phyloP scores from a whole-genome alignment of 2,329 filamentous ascomycete genomes.

The Cordyceps militaris region DNA sequence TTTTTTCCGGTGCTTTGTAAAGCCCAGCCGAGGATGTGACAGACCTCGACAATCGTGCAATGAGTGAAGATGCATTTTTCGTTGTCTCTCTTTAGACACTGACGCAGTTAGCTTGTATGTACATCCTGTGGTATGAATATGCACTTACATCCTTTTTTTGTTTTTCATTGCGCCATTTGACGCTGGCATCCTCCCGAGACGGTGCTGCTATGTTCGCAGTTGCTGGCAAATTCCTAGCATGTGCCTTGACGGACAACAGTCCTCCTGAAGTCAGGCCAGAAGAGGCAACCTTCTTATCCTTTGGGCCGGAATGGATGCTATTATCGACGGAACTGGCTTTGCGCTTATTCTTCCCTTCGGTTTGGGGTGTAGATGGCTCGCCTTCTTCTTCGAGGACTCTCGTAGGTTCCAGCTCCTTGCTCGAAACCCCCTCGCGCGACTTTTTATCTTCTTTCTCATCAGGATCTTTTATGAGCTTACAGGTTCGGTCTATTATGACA shows the following conservation, averaged over 20 bases:
- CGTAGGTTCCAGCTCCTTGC: not conserved
- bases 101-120: not conserved
- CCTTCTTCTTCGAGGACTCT: not conserved
- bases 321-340: too few species aligned
- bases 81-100: not conserved
- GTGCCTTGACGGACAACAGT: too few species aligned
- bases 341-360: too few species aligned
- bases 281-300: too few species aligned
- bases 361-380: too few species aligned
- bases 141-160: not conserved
- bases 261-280: too few species aligned
- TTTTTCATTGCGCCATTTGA: not conserved
- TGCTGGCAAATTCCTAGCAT: too few species aligned
- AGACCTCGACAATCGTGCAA: not conserved
- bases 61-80: not conserved
- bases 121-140: not conserved
- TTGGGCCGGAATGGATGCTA: too few species aligned
- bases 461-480: not conserved
- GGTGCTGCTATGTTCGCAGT: too few species aligned
- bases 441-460: not conserved
- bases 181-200: too few species aligned
- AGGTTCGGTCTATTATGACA: too few species aligned
- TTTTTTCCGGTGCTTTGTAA: not conserved
- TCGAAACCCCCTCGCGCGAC: not conserved
- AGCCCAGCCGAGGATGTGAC: not conserved